A percentile compares a stretch with the other conserved stretches of the same genome.
Evolutionary conservation across 208 protist species (phyloP).

Genomic region (Borovskyia barvae): DNA sequence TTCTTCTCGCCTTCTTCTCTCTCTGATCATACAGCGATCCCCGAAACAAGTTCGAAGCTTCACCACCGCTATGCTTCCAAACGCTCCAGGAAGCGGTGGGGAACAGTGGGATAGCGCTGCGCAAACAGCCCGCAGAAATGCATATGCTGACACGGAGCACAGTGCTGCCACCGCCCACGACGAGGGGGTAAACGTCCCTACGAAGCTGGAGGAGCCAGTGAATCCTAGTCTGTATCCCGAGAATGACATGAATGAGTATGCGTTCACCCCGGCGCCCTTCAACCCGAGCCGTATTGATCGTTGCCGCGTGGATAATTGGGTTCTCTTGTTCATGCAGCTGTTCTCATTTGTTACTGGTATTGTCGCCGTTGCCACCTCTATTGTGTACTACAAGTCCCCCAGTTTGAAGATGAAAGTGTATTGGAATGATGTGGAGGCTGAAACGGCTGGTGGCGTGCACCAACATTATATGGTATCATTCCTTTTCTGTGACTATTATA

Average conservation of each 20-base stretch:
- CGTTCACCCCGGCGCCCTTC: slow-evolving; percentile 32
- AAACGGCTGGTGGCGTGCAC: not conserved
- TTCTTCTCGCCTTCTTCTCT: no score
- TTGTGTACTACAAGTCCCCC: slow-evolving; percentile 9
- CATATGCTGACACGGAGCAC: no score
- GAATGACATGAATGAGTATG: slow-evolving; percentile 11
- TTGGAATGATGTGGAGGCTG: slow-evolving; percentile 6
- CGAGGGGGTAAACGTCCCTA: no score
- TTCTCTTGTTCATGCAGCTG: slow-evolving; percentile 15
- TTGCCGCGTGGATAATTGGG: slow-evolving; percentile 34
- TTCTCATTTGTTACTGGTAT: slow-evolving; percentile 24
- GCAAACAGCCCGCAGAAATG: no score
- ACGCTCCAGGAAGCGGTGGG: no score
- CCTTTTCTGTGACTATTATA: slow-evolving; percentile 27
- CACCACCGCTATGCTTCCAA: no score
- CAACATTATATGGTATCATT: not conserved
- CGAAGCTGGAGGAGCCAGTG: not conserved
- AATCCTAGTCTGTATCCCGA: not conserved
- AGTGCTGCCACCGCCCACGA: no score
- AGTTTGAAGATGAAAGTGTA: slow-evolving; percentile 14
- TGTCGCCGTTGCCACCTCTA: slow-evolving; percentile 13
- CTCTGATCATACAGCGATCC: no score
- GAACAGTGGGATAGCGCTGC: no score
- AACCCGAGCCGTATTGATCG: slow-evolving; percentile 29
- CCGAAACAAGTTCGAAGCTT: no score